Base-by-base conservation (phyloP, 768 basidiomycete species). In the Coprinopsis sp. region DNA sequence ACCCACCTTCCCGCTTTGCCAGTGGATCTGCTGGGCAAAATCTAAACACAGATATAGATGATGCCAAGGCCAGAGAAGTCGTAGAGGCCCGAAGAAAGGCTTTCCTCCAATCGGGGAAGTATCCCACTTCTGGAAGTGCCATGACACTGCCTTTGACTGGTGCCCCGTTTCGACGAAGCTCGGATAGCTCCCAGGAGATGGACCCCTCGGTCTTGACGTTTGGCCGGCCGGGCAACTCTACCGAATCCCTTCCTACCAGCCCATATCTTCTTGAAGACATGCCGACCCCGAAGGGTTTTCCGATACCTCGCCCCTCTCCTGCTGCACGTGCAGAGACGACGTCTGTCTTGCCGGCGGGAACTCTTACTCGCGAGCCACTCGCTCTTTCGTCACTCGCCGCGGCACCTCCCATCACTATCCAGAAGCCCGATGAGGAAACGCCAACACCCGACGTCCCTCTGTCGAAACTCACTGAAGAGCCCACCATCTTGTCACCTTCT, bases 131-230 rank as follows among this genome's bases (percentile, higher is more conserved):
- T n/a, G 46, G 36, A 12, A 54, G 52, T 28, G 49, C 46, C 44
- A 49, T 29, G 48, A 57, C 36, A 49, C 55, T 24, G 49, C 58
- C 14, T 55, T 56, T 51, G 24, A 16, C 40, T 38, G 23, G 31
- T 39, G n/a, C 42, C 37, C 44, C 70, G n/a, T 58, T 74, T 30
- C 40, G 40, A 6, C 40, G 24, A 10, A 18, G 27, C 18, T 42
- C 40, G n/a, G 40, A 42, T 25, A 77, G 74, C 47, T 72, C 75
- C 2, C 51, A 57, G 13, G 73, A 86, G 57, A 78, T 83, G 74
- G 86, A 90, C 58, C 81, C 80, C 6, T 86, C 84, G 13, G 91
- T 93, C 29, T 67, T 85, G 54, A 71, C 70, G 14, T 83, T 92
- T 63, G 85, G 81, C 19, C 77, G 91, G 38, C 87, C 91, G 13